Percentiles rank a stretch among this genome's conserved stretches.
Conservation (phyloP, 2,329 filamentous ascomycete species). For the Diaporthe amygdali region DNA sequence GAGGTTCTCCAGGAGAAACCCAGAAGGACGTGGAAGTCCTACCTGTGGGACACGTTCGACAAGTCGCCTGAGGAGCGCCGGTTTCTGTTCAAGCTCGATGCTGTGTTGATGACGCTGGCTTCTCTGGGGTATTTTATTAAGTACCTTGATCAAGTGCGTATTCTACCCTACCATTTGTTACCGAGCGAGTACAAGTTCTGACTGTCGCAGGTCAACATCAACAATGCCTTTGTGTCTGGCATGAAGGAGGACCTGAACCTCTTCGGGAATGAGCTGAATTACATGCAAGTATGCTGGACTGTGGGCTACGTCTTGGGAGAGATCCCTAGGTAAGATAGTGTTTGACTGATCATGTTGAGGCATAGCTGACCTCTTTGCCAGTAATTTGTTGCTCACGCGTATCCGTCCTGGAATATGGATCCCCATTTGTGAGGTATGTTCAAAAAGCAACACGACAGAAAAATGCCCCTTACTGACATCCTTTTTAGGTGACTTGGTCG, state of each 20-base stretch:
- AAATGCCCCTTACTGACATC: neutral
- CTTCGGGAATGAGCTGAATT: constrained; percentile 46
- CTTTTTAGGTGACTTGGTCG: constrained; percentile 36
- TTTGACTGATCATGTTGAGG: neutral
- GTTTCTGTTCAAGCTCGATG: constrained; percentile 41
- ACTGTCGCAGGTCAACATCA: constrained; percentile 37
- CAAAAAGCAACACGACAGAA: too few relatives aligned
- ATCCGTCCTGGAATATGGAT: constrained; percentile 49
- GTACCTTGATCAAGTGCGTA: constrained; percentile 40
- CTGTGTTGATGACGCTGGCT: constrained; percentile 42
- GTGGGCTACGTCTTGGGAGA: constrained; percentile 46
- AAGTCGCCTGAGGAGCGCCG: constrained; percentile 38
- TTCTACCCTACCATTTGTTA: neutral
- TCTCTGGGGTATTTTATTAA: constrained; percentile 51
- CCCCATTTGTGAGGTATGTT: constrained; percentile 39
- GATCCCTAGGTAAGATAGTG: constrained; percentile 35
- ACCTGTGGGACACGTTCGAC: constrained; percentile 54
- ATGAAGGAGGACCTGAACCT: constrained; percentile 49
- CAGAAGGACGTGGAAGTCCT: constrained; percentile 49
- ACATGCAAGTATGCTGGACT: constrained; percentile 41
- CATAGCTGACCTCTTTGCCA: neutral
- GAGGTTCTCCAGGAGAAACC: constrained; percentile 35
- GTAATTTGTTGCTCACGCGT: constrained; percentile 43
- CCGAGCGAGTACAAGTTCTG: neutral
- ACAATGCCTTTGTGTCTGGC: constrained; percentile 50